Base-by-base conservation (phyloP, 2,329 filamentous ascomycete genomes). In the Hypocreales sp. region DNA sequence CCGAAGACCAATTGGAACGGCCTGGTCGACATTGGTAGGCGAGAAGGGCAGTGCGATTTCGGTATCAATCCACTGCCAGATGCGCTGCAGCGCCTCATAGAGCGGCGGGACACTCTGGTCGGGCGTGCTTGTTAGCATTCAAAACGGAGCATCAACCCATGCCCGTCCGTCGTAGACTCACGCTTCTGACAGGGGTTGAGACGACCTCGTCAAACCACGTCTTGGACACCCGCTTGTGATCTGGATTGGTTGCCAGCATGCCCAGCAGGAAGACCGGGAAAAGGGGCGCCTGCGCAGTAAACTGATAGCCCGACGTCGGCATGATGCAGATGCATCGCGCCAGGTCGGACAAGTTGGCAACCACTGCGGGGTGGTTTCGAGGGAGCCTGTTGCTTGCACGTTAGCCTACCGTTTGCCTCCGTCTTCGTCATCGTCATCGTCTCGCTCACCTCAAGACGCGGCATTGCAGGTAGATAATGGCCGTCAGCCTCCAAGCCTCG, bases 261-360 rank as follows among this genome's bases (percentile, higher is more conserved):
- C 54, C 55, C 2, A 58, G 31, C n/a, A 58, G 41, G 24, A 57
- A 58, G 1, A 56, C 53, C 0, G 55, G 55, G 8, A 57, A 45
- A 2, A 58, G 39, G 5, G 55, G 55, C 6, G 55, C 53, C 26
- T 58, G 55, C 2, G 55, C 53, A 7, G 55, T 58, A 26, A 58
- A 58, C 3, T 51, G 38, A 13, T 38, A 39, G 6, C 54, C 55
- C 4, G 50, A 55, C 2, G 54, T 58, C 2, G 55, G 55, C 53
- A 57, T 54, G 7, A 55, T 47, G 4, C 35, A 37, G 12, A 58
- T 54, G 26, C 52, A 55, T 29, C 33, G 42, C 5, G 47, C 47
- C n/a, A 58, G 39, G 19, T 54, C 44, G 1, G 28, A 21, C 9
- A 56, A 17, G 13, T 46, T 48, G 12, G 31, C 19, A 8, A 56